Percentiles rank a stretch among this genome's conserved stretches.
phyloP scores from a whole-genome alignment of 345 rosid genomes.

The Capsella bursapastoris region DNA sequence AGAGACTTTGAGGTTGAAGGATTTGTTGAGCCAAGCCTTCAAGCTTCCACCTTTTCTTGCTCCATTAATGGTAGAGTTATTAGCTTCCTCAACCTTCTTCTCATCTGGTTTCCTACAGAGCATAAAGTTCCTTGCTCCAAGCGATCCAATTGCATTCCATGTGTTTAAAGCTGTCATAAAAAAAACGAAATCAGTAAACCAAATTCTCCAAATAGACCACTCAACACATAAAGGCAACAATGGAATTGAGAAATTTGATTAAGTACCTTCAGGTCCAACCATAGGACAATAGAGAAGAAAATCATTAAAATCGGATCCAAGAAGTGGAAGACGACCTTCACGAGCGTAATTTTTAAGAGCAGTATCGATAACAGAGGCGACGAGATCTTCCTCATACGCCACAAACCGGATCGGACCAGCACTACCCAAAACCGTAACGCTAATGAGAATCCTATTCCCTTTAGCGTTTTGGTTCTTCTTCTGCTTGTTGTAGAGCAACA shows the following conservation, averaged over 20 bases:
- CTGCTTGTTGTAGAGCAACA: conserved; percentile 89
- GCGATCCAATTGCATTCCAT: conserved; percentile 83
- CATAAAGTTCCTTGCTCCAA: conserved; percentile 80
- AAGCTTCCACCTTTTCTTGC: conserved; percentile 69
- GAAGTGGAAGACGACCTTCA: conserved; percentile 95
- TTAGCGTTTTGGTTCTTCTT: conserved; percentile 69
- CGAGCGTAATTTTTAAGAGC: conserved; percentile 88
- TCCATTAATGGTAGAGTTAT: conserved; percentile 42
- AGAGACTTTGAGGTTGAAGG: conserved; percentile 72
- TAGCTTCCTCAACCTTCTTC: conserved; percentile 45
- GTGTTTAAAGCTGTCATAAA: conserved; percentile 63
- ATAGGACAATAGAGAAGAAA: conserved; percentile 79
- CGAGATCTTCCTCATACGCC: conserved; percentile 74
- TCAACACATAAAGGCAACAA: not conserved
- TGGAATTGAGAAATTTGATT: not conserved
- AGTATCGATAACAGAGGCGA: conserved; percentile 78
- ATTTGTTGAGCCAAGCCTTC: conserved; percentile 92
- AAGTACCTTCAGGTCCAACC: conserved; percentile 64
- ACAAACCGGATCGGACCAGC: conserved; percentile 97
- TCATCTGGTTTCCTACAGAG: conserved; percentile 81
- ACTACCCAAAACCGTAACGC: conserved; percentile 86
- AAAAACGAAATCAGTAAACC: conserved; percentile 18
- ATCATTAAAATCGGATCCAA: conserved; percentile 77
- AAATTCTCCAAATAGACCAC: not conserved
- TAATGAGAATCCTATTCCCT: conserved; percentile 77